A percentile compares a stretch with the other conserved stretches of the same genome.
Conservation (phyloP, 1,139 yeast genomes). For the Candida tetrigidarum region DNA sequence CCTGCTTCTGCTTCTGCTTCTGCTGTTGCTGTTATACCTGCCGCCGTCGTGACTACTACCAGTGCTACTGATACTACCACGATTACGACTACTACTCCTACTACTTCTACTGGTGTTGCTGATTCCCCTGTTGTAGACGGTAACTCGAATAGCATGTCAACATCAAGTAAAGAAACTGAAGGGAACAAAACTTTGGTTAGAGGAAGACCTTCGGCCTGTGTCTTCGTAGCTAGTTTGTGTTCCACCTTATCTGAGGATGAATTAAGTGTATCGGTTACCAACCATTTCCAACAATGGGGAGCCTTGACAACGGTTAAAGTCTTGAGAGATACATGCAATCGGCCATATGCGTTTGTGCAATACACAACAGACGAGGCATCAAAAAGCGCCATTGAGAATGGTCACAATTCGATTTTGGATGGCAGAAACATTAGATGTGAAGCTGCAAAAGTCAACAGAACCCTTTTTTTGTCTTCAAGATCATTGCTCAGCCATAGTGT, state of each 20-base stretch:
- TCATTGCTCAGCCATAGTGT: constrained; percentile 26
- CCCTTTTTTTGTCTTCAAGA: constrained; percentile 58
- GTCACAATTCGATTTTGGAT: constrained; percentile 70
- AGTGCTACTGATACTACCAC: background rate
- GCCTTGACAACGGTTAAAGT: constrained; percentile 77
- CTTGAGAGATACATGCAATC: constrained; percentile 75
- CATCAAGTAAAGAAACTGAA: background rate
- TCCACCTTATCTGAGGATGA: constrained; percentile 69
- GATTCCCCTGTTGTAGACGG: background rate
- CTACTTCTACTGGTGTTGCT: background rate
- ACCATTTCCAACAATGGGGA: constrained; percentile 72
- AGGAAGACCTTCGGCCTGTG: constrained; percentile 79
- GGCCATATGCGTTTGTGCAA: constrained; percentile 96
- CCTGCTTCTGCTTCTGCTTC: background rate
- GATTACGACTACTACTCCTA: background rate
- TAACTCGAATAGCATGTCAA: background rate
- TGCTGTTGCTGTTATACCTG: too few relatives aligned
- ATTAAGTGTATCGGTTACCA: constrained; percentile 66
- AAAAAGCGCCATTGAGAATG: constrained; percentile 63
- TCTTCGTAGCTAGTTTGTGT: constrained; percentile 83
- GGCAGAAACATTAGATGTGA: constrained; percentile 87
- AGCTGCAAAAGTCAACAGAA: constrained; percentile 88
- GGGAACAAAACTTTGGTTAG: constrained; percentile 15
- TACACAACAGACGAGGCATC: constrained; percentile 76
- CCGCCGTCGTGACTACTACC: too few relatives aligned